Conservation (phyloP, 2,329 filamentous ascomycete genomes). For the Cryoendolithus antarcticus region DNA sequence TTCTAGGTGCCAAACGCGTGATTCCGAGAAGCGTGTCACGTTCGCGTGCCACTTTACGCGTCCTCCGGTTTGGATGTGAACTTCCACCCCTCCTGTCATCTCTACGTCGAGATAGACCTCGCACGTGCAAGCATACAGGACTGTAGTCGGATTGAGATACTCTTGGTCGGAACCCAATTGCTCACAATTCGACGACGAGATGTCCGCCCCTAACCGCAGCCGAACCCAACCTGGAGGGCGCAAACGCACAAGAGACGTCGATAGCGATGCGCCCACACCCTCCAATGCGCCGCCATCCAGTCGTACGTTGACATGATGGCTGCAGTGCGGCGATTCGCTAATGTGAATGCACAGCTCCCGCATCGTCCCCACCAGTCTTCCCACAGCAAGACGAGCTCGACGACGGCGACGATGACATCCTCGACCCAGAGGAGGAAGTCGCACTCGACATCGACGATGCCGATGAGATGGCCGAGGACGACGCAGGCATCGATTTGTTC, state of each 20-base stretch:
- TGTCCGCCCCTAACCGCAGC: conserved; percentile 66
- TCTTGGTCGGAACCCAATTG: too few relatives aligned
- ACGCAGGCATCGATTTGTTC: conserved; percentile 60
- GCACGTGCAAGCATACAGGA: too few relatives aligned
- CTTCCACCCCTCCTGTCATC: too few relatives aligned
- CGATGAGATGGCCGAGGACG: conserved; percentile 58
- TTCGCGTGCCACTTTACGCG: too few relatives aligned
- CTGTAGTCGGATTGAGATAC: too few relatives aligned
- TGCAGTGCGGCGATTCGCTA: neutral
- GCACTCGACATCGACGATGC: conserved; percentile 53
- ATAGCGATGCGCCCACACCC: conserved; percentile 40
- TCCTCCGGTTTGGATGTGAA: too few relatives aligned
- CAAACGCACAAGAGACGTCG: conserved; percentile 54
- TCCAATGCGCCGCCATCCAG: conserved; percentile 50
- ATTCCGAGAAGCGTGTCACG: too few relatives aligned
- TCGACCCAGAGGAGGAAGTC: conserved; percentile 57
- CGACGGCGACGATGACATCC: conserved; percentile 52
- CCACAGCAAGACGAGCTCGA: conserved; percentile 52
- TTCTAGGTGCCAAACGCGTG: too few relatives aligned
- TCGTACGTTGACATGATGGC: conserved; percentile 36
- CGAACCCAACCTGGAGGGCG: conserved; percentile 44
- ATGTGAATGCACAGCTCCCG: conserved; percentile 30
- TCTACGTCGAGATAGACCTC: too few relatives aligned
- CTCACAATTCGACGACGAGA: too few relatives aligned
- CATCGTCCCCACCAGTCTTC: conserved; percentile 53